Evolutionary conservation across 1,284 basidiomycete genomes (phyloP), one percentile per base, ranked within the genome.

Genomic region (Ustilago lituana): DNA sequence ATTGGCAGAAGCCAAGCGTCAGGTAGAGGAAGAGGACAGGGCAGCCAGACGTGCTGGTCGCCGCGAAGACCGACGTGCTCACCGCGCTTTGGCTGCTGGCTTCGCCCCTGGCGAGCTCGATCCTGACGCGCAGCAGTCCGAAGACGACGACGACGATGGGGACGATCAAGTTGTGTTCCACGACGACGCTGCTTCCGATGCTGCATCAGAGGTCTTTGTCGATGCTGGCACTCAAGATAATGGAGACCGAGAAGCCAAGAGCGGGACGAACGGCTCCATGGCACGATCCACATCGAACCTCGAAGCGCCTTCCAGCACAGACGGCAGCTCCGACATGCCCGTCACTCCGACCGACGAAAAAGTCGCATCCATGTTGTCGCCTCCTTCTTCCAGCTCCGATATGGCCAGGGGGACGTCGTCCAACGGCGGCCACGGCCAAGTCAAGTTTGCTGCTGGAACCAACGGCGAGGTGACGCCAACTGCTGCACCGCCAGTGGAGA

Each of bases 251-350:
- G 60, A 63, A 20, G 60, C 55, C n/a, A 56, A 52, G 35, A 63
- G 52, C 32, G 54, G 35, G 5, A 56, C 51, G 3, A 60, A 40
- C 19, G 64, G 54, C 31, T 55, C 60, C 9, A 62, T 63, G 63
- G 63, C 47, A 8, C 40, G 59, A 11, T 62, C 59, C 9, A 41
- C 38, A 0, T 66, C 68, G 11, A 61, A 61, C 35, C 45, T 53
- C 31, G 60, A 59, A 1, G 60, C 64, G 10, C 64, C 56, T 15
- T 68, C 64, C 5, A 64, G 60, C 41, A 63, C 64, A 4, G 69
- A 72, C 23, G 60, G 60, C 24, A 72, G 69, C 60, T 60, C 59
- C 10, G 69, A 72, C 27, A 53, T 67, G 52, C 69, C 69, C 22
- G 46, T 36, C 11, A 72, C 69, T n/a, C 64, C 69, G 2, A 41